A percentile compares a stretch with the other conserved stretches of the same genome.
phyloP scores from a whole-genome alignment of 352 stramenopile species.

The Peronospora tabacina region DNA sequence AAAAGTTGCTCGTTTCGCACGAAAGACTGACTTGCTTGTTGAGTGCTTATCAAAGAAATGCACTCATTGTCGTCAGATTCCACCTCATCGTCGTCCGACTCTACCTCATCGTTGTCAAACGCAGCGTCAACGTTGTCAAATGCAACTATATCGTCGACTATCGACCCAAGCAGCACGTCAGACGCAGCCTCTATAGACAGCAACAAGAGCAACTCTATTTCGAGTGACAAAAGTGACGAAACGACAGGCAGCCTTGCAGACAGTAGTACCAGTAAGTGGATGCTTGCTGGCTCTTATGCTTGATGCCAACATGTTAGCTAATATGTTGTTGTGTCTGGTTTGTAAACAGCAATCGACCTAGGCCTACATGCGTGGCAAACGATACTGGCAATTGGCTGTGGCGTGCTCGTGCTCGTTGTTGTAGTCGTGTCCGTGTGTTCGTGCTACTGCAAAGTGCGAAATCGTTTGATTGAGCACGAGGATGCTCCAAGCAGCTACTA shows the following conservation, averaged over 20 bases:
- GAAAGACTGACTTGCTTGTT: slow-evolving; percentile 1
- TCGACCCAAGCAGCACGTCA: slow-evolving; percentile 5
- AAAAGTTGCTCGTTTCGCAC: background rate
- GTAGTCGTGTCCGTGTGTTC: slow-evolving; percentile 36
- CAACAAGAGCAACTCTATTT: slow-evolving; percentile 12
- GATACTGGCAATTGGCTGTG: slow-evolving; percentile 41
- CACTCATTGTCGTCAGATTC: slow-evolving; percentile 1
- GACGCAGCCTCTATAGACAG: slow-evolving; percentile 1
- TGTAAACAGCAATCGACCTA: slow-evolving; percentile 6
- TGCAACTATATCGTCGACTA: background rate
- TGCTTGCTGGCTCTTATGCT: background rate
- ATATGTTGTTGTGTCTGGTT: background rate
- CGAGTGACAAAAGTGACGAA: slow-evolving; percentile 2
- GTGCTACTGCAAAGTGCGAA: slow-evolving; percentile 45
- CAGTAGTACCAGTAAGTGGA: slow-evolving; percentile 10
- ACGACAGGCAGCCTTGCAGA: slow-evolving; percentile 4
- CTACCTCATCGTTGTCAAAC: too few species aligned
- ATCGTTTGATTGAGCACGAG: slow-evolving; percentile 39
- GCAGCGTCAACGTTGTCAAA: background rate
- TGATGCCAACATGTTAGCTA: background rate
- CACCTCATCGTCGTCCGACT: background rate
- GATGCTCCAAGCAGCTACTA: slow-evolving; percentile 31
- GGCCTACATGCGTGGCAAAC: slow-evolving; percentile 39
- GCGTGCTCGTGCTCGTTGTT: slow-evolving; percentile 33
- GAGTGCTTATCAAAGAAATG: slow-evolving; percentile 4